Base-by-base conservation (phyloP, 805 yeast genomes). In the Zygotorulaspora sp. region DNA sequence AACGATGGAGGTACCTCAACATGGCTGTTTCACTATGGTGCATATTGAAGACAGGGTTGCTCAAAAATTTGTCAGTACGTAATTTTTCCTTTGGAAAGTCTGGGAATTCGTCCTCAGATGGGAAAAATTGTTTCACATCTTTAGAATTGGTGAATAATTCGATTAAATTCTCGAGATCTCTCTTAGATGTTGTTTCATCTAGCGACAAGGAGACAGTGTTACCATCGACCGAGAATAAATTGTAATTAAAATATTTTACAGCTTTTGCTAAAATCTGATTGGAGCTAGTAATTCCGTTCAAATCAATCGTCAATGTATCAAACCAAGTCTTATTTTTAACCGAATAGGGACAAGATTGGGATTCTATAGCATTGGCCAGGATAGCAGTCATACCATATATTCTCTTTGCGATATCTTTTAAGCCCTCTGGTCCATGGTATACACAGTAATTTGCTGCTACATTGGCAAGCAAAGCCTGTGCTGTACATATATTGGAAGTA, bases 401-500 rank as follows among this genome's bases (percentile, higher is more conserved):
- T 54, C 95, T 75, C 32, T 66, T 58, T 4, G 97, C 90, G 49
- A 92, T 92, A 37, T 75, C 70, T 53, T 70, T 74, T 53, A 92
- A 71, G 9, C 97, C 96, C 49, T 79, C 71, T 10, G 95, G 89
- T 25, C 98, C 98, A 57, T 92, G 98, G 66, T 89, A 92, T 20
- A 92, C 95, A 4, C 89, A 96, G 61, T 90, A 92, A 76, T 83
- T 87, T 17, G 97, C 88, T 15, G 97, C 80, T 68, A 92, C 87
- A 61, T 92, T 92, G 13, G 98, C 98, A 46, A 92, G 69, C 39
- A 92, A 71, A 16, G 97, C 97, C 70, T 92, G 98, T 6, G 98
- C 96, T 13, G 98, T 92, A 68, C 98, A 92, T 42, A 92, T 92
- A 62, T 92, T 92, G 20, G 96, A 87, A 13, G 98, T 92, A 11